A percentile compares a stretch with the other conserved stretches of the same genome.
Conservation (phyloP, 2,329 filamentous ascomycete genomes). For the Talaromyces sp. region DNA sequence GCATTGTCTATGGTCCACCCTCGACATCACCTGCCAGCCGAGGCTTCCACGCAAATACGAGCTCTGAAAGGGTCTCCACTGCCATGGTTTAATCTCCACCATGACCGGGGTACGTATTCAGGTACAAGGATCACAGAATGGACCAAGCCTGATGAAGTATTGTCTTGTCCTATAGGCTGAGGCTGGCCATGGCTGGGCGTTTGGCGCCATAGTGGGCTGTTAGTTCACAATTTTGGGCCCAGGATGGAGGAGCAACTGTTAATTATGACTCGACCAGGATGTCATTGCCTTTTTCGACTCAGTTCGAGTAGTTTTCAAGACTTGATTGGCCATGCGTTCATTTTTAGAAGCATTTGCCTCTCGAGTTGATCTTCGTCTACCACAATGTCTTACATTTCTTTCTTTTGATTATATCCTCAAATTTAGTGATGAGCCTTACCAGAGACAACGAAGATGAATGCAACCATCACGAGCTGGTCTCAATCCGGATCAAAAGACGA, state of each 20-base stretch:
- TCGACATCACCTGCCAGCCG: conserved; percentile 4
- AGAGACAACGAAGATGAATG: background rate
- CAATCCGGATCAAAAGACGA: background rate
- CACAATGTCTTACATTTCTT: background rate
- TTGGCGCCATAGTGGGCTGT: background rate
- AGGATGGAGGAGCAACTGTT: background rate
- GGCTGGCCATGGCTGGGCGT: background rate
- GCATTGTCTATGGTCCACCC: background rate
- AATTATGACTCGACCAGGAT: background rate
- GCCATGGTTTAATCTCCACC: conserved; percentile 2
- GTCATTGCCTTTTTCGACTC: background rate
- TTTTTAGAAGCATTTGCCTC: background rate
- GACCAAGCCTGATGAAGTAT: background rate
- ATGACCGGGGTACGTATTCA: background rate
- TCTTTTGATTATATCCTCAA: background rate
- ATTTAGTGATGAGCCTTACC: background rate
- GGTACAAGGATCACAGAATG: conserved; percentile 2
- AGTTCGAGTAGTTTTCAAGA: background rate
- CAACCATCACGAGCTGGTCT: background rate
- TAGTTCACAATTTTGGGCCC: background rate
- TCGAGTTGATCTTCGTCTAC: background rate
- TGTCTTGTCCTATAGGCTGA: background rate
- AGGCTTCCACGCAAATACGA: conserved; percentile 4
- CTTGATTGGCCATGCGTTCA: background rate
- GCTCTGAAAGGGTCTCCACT: background rate